A percentile compares a stretch with the other conserved stretches of the same genome.
Evolutionary conservation across 257 asterid genomes (phyloP).

Genomic region (Solanum gracilifrons): DNA sequence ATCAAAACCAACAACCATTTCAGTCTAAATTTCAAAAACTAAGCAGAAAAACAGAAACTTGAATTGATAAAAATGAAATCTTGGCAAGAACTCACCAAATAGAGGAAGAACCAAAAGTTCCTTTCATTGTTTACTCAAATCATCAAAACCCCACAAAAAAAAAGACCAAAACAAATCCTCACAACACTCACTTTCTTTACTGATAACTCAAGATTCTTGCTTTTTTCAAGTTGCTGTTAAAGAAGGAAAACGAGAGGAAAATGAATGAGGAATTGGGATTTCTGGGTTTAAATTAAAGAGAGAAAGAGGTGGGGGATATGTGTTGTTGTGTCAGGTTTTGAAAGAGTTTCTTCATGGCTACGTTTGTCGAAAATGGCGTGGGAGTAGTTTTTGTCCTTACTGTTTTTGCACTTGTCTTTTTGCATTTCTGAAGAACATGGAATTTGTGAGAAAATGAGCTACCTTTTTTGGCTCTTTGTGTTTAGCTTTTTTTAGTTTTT

Average conservation of each 20-base stretch:
- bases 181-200: background rate
- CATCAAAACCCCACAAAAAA: conserved; percentile 10
- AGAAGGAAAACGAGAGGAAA: background rate
- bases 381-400: conserved; percentile 27
- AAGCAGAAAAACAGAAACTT: background rate
- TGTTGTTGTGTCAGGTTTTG: conserved; percentile 3
- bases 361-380: conserved; percentile 48
- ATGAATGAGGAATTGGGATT: background rate
- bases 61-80: background rate
- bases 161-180: conserved; percentile 8
- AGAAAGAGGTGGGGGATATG: background rate
- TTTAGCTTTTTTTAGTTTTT: conserved; percentile 4
- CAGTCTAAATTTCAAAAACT: background rate
- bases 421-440: conserved; percentile 47
- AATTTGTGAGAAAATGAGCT: conserved; percentile 70
- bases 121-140: conserved; percentile 21
- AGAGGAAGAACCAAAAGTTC: conserved; percentile 10
- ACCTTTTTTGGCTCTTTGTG: background rate
- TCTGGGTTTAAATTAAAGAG: background rate
- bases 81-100: conserved; percentile 29
- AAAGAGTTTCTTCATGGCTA: conserved; percentile 28
- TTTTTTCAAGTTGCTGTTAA: background rate
- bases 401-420: conserved; percentile 30
- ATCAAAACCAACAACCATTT: background rate
- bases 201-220: background rate